phyloP scores from a whole-genome alignment of 1,284 basidiomycete genomes.

The Ganoderma lingzhi region DNA sequence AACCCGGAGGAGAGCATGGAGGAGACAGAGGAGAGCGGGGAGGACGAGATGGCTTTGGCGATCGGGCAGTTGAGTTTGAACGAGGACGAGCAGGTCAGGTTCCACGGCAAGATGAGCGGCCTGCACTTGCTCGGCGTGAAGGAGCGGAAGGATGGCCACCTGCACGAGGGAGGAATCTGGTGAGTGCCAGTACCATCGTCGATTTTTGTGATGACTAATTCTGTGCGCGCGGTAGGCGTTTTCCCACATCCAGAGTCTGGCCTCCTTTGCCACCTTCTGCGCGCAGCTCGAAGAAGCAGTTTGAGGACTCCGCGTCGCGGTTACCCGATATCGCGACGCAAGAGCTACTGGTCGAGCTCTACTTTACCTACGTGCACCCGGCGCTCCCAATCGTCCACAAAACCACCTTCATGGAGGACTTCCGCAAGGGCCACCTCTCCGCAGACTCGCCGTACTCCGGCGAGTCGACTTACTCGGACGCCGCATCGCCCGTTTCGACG shows the following conservation, averaged over 20 bases:
- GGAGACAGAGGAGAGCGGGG: conserved; percentile 56
- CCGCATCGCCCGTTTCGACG: conserved; percentile 41
- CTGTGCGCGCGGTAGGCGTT: conserved; percentile 58
- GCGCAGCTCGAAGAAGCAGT: conserved; percentile 40
- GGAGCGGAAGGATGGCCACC: conserved; percentile 78
- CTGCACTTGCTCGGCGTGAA: conserved; percentile 76
- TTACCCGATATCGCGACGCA: conserved; percentile 68
- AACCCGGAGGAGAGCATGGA: conserved; percentile 42
- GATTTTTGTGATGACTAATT: conserved; percentile 1
- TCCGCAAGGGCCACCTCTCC: conserved; percentile 43
- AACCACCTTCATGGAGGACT: conserved; percentile 70
- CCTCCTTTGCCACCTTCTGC: conserved; percentile 61
- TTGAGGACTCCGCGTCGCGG: conserved; percentile 48
- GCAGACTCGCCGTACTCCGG: conserved; percentile 36
- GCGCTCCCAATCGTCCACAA: conserved; percentile 80
- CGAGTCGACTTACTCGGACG: conserved; percentile 44
- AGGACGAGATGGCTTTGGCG: conserved; percentile 71
- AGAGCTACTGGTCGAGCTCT: conserved; percentile 75
- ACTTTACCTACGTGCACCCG: conserved; percentile 83
- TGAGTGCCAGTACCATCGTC: not conserved
- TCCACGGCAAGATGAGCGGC: conserved; percentile 83
- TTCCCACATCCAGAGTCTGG: conserved; percentile 86
- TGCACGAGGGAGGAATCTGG: conserved; percentile 38
- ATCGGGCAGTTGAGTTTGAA: conserved; percentile 87
- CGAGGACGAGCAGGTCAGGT: conserved; percentile 83